A percentile compares a stretch with the other conserved stretches of the same genome.
Conservation (phyloP, 306 rosid genomes). For the Glycine soja region DNA sequence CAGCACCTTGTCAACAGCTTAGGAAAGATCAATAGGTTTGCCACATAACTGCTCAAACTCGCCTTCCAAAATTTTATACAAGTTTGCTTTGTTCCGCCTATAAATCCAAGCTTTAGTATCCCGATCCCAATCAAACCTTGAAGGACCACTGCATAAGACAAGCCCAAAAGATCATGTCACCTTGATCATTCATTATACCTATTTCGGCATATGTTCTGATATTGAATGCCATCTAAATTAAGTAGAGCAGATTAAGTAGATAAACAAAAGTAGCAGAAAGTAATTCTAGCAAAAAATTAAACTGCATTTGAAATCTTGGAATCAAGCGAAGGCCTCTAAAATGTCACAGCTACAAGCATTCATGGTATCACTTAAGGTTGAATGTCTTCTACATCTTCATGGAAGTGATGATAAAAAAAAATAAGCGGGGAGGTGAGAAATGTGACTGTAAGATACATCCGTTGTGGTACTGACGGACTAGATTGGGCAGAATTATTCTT, state of each 20-base stretch:
- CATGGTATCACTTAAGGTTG: slow-evolving; percentile 6
- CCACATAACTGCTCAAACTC: slow-evolving; percentile 83
- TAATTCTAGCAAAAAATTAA: not conserved
- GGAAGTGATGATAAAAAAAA: slow-evolving; percentile 12
- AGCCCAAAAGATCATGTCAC: not conserved
- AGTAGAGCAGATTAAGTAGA: not conserved
- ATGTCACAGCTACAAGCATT: slow-evolving; percentile 19
- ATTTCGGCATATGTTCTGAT: not conserved
- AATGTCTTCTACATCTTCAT: not conserved
- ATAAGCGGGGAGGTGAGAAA: not conserved
- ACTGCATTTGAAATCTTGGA: slow-evolving; percentile 5
- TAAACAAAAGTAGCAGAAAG: not conserved
- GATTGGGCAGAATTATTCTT: not conserved
- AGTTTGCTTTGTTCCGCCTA: slow-evolving; percentile 72
- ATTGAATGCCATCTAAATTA: not conserved
- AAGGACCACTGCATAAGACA: slow-evolving; percentile 77
- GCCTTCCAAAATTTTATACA: slow-evolving; percentile 61
- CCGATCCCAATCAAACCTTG: slow-evolving; percentile 90
- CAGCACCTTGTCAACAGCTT: slow-evolving; percentile 26
- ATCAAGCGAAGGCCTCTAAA: slow-evolving; percentile 16
- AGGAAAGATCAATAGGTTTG: slow-evolving; percentile 68
- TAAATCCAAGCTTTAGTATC: slow-evolving; percentile 76
- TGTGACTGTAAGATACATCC: not conserved
- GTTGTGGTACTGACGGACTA: not conserved
- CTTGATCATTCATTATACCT: slow-evolving; percentile 1